phyloP scores from a whole-genome alignment of 176 grass and related monocot species.

The Lolium rigidum region DNA sequence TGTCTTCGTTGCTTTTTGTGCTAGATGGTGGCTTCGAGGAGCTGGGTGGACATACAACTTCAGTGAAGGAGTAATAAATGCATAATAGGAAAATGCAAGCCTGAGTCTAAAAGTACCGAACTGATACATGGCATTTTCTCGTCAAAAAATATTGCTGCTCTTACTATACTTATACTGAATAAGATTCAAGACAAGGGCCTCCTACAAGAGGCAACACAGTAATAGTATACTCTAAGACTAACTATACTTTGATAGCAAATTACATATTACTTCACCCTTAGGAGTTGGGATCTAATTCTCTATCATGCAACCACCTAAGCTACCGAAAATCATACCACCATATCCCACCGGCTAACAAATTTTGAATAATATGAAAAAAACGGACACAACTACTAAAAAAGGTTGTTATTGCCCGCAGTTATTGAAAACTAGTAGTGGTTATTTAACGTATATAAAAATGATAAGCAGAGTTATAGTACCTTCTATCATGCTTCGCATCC shows the following conservation, averaged over 20 bases:
- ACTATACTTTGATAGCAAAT: slow-evolving; percentile 33
- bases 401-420: not conserved
- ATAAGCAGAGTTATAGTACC: slow-evolving; percentile 46
- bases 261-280: not conserved
- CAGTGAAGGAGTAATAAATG: slow-evolving; percentile 29
- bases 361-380: slow-evolving; percentile 31
- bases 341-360: not conserved
- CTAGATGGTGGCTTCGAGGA: slow-evolving; percentile 49
- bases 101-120: not conserved
- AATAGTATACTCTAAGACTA: slow-evolving; percentile 28
- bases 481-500: slow-evolving; percentile 43
- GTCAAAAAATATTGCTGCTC: slow-evolving; percentile 12
- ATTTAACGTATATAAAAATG: slow-evolving; percentile 26
- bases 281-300: slow-evolving; percentile 13
- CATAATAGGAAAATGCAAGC: not conserved
- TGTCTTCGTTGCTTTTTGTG: slow-evolving; percentile 51
- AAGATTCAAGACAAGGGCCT: slow-evolving; percentile 26
- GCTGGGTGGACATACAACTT: slow-evolving; percentile 46
- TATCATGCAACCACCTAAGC: not conserved
- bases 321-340: not conserved
- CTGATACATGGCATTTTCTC: not conserved
- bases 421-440: slow-evolving; percentile 7
- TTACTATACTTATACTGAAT: slow-evolving; percentile 26
- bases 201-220: slow-evolving; percentile 14
- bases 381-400: not conserved